These are phyloP conservation scores for Mucuna pruriens DNA, from an alignment of 306 rosid species.

Conservation along the genomic window DNA sequence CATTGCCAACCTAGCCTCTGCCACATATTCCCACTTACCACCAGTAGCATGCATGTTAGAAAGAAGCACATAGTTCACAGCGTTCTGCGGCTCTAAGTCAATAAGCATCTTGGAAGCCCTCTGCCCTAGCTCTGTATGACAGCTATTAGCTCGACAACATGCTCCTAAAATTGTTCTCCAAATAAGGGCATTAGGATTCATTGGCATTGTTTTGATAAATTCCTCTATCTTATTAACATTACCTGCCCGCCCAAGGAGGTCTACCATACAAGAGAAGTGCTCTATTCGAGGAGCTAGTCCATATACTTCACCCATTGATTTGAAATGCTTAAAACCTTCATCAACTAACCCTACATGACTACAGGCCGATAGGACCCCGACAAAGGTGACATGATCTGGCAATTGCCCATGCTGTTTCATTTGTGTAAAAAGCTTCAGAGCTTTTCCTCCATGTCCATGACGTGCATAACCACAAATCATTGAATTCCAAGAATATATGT, in stretches of 20 bases:
- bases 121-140: slow-evolving; percentile 71
- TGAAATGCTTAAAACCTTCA: slow-evolving; percentile 75
- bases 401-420: slow-evolving; percentile 69
- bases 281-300: slow-evolving; percentile 75
- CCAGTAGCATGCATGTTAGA: slow-evolving; percentile 90
- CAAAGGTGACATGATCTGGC: slow-evolving; percentile 93
- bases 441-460: slow-evolving; percentile 78
- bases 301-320: slow-evolving; percentile 64
- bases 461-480: slow-evolving; percentile 93
- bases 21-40: slow-evolving; percentile 80
- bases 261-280: slow-evolving; percentile 94
- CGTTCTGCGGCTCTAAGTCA: slow-evolving; percentile 82
- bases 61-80: slow-evolving; percentile 86
- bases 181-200: slow-evolving; percentile 75
- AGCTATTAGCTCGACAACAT: slow-evolving; percentile 68
- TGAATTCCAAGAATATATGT: slow-evolving; percentile 90
- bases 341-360: slow-evolving; percentile 89
- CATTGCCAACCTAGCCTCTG: slow-evolving; percentile 79
- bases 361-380: slow-evolving; percentile 92
- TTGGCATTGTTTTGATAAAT: slow-evolving; percentile 75
- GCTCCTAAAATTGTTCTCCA: slow-evolving; percentile 97
- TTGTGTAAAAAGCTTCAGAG: slow-evolving; percentile 66
- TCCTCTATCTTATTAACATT: slow-evolving; percentile 69
- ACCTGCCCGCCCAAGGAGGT: slow-evolving; percentile 89
- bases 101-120: slow-evolving; percentile 81